These are phyloP conservation scores for Annulohypoxylon moriforme DNA, from an alignment of 495 filamentous ascomycete genomes.

Conservation along the genomic window DNA sequence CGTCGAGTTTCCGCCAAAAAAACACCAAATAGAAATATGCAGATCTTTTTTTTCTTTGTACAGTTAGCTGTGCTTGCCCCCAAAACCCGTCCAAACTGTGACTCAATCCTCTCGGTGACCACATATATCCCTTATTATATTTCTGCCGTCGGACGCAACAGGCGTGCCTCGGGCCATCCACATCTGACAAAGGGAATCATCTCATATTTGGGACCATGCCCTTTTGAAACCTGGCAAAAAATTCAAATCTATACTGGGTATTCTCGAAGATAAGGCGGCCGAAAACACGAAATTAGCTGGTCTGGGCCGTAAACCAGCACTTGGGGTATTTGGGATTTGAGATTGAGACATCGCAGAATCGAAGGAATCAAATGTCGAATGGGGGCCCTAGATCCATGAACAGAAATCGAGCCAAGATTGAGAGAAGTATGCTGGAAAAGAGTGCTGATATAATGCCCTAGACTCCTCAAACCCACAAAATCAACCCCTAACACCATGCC, in stretches of 20 bases:
- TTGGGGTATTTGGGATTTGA: slow-evolving; percentile 51
- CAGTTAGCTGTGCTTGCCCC: slow-evolving; percentile 21
- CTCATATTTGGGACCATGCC: slow-evolving; percentile 39
- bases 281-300: slow-evolving; percentile 47
- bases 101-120: slow-evolving; percentile 16
- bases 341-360: slow-evolving; percentile 45
- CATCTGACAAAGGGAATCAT: slow-evolving; percentile 51
- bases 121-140: slow-evolving; percentile 23
- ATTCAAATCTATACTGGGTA: slow-evolving; percentile 56
- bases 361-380: slow-evolving; percentile 43
- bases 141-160: slow-evolving; percentile 30
- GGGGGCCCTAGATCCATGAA: slow-evolving; percentile 44
- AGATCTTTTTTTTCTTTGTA: slow-evolving; percentile 42
- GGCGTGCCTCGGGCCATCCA: slow-evolving; percentile 29
- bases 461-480: slow-evolving; percentile 42
- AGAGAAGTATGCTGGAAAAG: slow-evolving; percentile 44
- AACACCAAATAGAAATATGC: slow-evolving; percentile 35
- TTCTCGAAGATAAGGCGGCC: slow-evolving; percentile 51
- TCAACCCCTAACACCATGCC: slow-evolving; percentile 45
- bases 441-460: slow-evolving; percentile 43
- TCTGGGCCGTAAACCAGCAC: slow-evolving; percentile 40
- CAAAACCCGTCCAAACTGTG: slow-evolving; percentile 15
- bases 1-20: slow-evolving; percentile 20
- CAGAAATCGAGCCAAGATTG: slow-evolving; percentile 48
- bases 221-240: slow-evolving; percentile 42